A percentile compares a stretch with the other conserved stretches of the same genome.
Evolutionary conservation across 495 filamentous ascomycete genomes (phyloP).

Genomic region (Xylaria grammica): DNA sequence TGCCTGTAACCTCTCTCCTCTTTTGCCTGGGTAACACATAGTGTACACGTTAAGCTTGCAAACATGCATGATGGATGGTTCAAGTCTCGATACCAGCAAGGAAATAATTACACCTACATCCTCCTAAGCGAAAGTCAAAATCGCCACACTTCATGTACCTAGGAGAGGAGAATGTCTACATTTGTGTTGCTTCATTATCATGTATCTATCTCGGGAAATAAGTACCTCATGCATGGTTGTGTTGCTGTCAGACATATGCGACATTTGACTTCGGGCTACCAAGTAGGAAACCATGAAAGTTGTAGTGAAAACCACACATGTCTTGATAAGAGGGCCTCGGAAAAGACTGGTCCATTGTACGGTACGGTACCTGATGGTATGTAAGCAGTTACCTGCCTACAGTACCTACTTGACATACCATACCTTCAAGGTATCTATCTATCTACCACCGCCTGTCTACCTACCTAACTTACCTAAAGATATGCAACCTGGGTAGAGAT

Average conservation of each 20-base stretch:
- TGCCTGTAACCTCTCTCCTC: not conserved
- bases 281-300: not conserved
- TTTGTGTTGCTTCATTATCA: too few relatives aligned
- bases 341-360: conserved; percentile 10
- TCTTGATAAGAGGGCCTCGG: conserved; percentile 12
- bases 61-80: conserved; percentile 19
- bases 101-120: not conserved
- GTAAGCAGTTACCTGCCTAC: not conserved
- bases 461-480: too few relatives aligned
- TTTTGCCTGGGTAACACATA: conserved; percentile 9
- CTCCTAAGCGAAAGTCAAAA: conserved; percentile 7
- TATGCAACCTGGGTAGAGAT: conserved; percentile 1
- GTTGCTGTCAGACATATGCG: conserved; percentile 3
- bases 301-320: not conserved
- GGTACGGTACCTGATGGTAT: not conserved
- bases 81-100: conserved; percentile 8
- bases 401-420: too few relatives aligned
- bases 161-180: not conserved
- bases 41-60: not conserved
- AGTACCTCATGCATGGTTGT: not conserved
- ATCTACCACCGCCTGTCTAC: too few relatives aligned
- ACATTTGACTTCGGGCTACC: conserved; percentile 7
- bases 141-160: conserved; percentile 2
- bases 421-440: not conserved
- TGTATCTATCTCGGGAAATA: not conserved